phyloP scores from a whole-genome alignment of 768 basidiomycete genomes.

The Krasilnikovozyma curviuscula region DNA sequence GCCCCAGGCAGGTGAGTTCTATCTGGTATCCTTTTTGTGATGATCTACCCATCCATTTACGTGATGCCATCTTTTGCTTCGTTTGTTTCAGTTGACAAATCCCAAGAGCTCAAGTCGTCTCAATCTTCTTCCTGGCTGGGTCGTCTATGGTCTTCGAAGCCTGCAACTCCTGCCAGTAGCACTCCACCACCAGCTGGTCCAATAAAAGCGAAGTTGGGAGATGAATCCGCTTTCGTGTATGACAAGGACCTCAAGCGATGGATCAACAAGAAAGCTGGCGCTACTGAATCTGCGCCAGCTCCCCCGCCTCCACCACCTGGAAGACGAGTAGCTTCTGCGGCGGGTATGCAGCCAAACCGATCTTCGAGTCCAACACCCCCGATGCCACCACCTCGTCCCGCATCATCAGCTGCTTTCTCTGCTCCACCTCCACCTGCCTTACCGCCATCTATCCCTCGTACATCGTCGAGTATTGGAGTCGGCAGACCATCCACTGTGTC shows the following conservation, averaged over 20 bases:
- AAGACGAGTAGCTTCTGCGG: conserved; percentile 51
- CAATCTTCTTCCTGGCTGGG: conserved; percentile 48
- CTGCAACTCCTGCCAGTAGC: conserved; percentile 29
- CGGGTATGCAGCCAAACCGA: neutral
- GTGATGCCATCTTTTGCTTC: no score
- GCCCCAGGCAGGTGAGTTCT: no score
- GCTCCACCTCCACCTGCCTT: conserved; percentile 34
- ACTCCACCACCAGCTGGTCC: conserved; percentile 38
- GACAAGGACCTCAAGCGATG: conserved; percentile 89
- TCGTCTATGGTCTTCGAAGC: conserved; percentile 50
- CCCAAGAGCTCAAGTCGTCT: conserved; percentile 17
- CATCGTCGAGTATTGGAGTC: no score
- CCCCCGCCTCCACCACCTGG: conserved; percentile 71
- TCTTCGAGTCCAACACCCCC: conserved; percentile 1
- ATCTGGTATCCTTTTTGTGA: no score
- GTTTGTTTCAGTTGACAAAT: no score
- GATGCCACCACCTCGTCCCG: conserved; percentile 14
- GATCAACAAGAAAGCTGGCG: conserved; percentile 69
- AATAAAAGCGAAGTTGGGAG: conserved; percentile 77
- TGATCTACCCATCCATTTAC: no score
- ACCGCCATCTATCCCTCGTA: conserved; percentile 35
- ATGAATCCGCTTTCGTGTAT: conserved; percentile 74
- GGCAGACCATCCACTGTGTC: conserved; percentile 35
- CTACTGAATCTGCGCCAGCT: conserved; percentile 36
- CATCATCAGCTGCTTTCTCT: conserved; percentile 3